Percentiles rank a stretch among this genome's conserved stretches.
phyloP scores from a whole-genome alignment of 768 basidiomycete species.

The Trametes gibbosa region DNA sequence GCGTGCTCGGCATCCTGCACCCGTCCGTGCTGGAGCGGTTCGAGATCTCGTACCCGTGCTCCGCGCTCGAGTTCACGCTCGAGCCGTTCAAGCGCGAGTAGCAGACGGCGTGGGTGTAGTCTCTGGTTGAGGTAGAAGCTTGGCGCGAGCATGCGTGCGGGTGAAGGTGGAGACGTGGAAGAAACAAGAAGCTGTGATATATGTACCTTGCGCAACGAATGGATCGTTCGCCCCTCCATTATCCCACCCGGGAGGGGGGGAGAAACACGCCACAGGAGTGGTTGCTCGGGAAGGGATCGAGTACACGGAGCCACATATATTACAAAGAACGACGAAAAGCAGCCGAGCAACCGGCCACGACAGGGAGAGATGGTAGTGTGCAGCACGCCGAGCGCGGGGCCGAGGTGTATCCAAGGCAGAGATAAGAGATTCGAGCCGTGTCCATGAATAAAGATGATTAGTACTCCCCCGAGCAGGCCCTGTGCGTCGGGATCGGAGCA shows the following conservation, averaged over 20 bases:
- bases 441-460: slow-evolving; percentile 4
- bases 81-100: slow-evolving; percentile 85
- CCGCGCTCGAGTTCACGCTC: slow-evolving; percentile 88
- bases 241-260: too few relatives aligned
- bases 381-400: neutral
- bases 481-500: neutral
- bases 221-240: neutral
- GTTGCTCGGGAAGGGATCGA: neutral
- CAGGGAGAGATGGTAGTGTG: neutral
- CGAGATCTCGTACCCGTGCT: slow-evolving; percentile 93
- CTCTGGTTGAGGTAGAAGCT: neutral
- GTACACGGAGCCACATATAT: slow-evolving; percentile 9
- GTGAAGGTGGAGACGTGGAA: neutral
- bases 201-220: slow-evolving; percentile 1
- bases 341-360: neutral
- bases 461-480: neutral
- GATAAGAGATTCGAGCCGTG: neutral
- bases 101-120: slow-evolving; percentile 19
- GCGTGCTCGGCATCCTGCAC: slow-evolving; percentile 90
- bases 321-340: slow-evolving; percentile 3
- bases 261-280: too few relatives aligned
- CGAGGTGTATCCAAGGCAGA: neutral
- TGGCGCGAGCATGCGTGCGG: too few relatives aligned
- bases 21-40: slow-evolving; percentile 90
- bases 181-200: slow-evolving; percentile 2